Conservation (phyloP, 2,329 filamentous ascomycete species). For the Botrytis pseudocinerea region DNA sequence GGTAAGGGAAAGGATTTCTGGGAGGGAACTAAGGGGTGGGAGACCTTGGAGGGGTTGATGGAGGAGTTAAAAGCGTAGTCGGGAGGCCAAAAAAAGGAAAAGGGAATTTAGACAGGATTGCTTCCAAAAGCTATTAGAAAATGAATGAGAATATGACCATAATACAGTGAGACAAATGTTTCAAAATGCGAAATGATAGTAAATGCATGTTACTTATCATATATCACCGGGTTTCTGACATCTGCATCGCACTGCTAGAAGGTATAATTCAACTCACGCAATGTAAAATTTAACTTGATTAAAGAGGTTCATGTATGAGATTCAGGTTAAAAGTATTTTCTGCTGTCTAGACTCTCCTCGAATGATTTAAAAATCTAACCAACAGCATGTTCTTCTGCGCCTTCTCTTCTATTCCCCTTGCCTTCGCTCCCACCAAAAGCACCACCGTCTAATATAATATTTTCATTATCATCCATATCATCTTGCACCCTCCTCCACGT, state of each 20-base stretch:
- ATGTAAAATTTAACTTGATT: background rate
- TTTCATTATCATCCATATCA: slow-evolving; percentile 46
- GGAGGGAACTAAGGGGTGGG: slow-evolving; percentile 75
- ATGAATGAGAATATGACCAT: background rate
- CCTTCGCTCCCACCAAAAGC: slow-evolving; percentile 34
- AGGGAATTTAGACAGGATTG: background rate
- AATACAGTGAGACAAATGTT: no score
- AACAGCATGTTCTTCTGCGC: slow-evolving; percentile 23
- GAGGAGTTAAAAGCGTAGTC: slow-evolving; percentile 49
- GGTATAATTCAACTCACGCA: background rate
- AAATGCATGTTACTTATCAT: background rate
- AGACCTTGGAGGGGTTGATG: slow-evolving; percentile 56
- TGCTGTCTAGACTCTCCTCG: background rate
- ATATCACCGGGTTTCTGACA: background rate
- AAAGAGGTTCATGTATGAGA: no score
- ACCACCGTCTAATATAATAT: slow-evolving; percentile 45
- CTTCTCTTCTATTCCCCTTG: slow-evolving; percentile 26
- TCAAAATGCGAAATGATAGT: background rate
- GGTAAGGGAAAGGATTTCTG: slow-evolving; percentile 78
- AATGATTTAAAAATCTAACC: background rate
- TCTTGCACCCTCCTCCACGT: slow-evolving; percentile 47
- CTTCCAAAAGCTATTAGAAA: background rate
- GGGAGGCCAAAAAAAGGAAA: background rate
- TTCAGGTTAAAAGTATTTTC: no score
- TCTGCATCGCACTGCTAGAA: background rate